phyloP scores from a whole-genome alignment of 768 basidiomycete species.

The Chalciporus piperatus region DNA sequence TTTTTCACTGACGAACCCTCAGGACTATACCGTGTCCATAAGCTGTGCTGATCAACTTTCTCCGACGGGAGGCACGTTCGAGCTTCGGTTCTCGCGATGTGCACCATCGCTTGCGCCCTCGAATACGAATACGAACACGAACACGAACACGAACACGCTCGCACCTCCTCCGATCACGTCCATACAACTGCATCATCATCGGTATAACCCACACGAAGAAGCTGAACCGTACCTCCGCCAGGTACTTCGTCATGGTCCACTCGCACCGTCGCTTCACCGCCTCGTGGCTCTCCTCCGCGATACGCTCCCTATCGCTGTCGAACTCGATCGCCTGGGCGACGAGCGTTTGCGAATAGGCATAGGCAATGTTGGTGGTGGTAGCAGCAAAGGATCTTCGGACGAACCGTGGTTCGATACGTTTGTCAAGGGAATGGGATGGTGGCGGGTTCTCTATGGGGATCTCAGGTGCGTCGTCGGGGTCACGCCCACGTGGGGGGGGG shows the following conservation, averaged over 20 bases:
- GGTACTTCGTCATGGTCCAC: slow-evolving; percentile 64
- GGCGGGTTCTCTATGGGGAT: slow-evolving; percentile 68
- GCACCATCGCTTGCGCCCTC: slow-evolving; percentile 7
- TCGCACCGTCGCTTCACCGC: slow-evolving; percentile 62
- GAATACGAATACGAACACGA: slow-evolving; percentile 9
- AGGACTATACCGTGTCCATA: slow-evolving; percentile 79
- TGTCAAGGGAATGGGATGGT: slow-evolving; percentile 82
- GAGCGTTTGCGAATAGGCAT: slow-evolving; percentile 9
- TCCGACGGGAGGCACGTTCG: slow-evolving; percentile 65
- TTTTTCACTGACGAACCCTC: not conserved
- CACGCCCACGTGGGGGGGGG: too few relatives aligned
- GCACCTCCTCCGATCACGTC: slow-evolving; percentile 33
- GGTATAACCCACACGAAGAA: slow-evolving; percentile 71
- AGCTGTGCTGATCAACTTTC: slow-evolving; percentile 76
- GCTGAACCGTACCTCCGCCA: slow-evolving; percentile 74
- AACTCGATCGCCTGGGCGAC: slow-evolving; percentile 49
- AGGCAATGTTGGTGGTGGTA: not conserved
- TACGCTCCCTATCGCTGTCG: slow-evolving; percentile 74
- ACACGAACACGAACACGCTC: slow-evolving; percentile 15
- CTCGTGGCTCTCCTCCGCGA: slow-evolving; percentile 69
- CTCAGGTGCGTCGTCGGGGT: slow-evolving; percentile 42
- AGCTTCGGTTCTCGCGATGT: slow-evolving; percentile 66
- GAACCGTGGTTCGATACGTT: slow-evolving; percentile 55
- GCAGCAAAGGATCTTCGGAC: slow-evolving; percentile 9
- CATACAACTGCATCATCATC: slow-evolving; percentile 14